These are phyloP conservation scores for Taxillus chinensis DNA, from an alignment of 164 flowering plant species.

Conservation along the genomic window DNA sequence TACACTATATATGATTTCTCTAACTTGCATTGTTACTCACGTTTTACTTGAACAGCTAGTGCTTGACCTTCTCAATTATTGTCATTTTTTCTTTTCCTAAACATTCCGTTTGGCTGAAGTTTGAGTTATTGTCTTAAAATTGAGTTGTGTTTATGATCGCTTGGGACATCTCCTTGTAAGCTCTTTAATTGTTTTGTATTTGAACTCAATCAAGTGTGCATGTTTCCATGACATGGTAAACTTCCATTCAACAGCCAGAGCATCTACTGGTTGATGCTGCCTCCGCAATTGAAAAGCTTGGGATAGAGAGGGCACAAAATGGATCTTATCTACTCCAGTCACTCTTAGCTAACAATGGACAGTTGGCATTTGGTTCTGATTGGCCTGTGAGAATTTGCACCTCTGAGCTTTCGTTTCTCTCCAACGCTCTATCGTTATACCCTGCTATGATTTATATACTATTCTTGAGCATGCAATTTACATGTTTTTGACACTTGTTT, in stretches of 20 bases:
- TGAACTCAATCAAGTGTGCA: not conserved
- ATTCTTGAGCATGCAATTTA: not conserved
- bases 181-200: not conserved
- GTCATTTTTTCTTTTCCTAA: too few species aligned
- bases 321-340: conserved; percentile 72
- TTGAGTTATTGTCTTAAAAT: too few species aligned
- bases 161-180: not conserved
- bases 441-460: not conserved
- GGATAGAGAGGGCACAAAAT: conserved; percentile 53
- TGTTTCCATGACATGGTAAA: conserved; percentile 4
- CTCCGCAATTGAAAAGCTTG: conserved; percentile 62
- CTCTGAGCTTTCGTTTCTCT: not conserved
- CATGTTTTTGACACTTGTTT: conserved; percentile 8
- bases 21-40: too few species aligned
- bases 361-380: conserved; percentile 87
- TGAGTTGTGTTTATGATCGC: not conserved
- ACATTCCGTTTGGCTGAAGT: too few species aligned
- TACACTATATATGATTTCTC: too few species aligned
- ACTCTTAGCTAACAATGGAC: conserved; percentile 47
- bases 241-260: conserved; percentile 58
- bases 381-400: conserved; percentile 68
- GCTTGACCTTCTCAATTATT: too few species aligned
- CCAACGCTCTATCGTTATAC: not conserved
- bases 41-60: too few species aligned
- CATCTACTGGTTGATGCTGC: conserved; percentile 86